A percentile compares a stretch with the other conserved stretches of the same genome.
phyloP scores from a whole-genome alignment of 148 eudicot species.

The Vaccinium myrtillus region DNA sequence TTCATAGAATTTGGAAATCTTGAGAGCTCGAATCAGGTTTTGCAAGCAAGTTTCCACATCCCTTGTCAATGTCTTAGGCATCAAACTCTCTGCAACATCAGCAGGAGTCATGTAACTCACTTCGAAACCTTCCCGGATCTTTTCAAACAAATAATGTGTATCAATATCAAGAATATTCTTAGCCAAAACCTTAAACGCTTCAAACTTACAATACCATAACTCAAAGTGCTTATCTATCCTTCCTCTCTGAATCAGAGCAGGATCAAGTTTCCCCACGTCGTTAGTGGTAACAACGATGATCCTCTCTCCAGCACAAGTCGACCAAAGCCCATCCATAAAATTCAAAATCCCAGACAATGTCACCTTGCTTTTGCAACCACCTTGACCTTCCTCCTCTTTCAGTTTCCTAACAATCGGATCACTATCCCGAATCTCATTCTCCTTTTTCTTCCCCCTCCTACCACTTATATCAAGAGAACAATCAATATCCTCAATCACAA shows the following conservation, averaged over 20 bases:
- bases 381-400: conserved; percentile 9
- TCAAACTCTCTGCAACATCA: conserved; percentile 43
- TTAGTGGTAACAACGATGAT: conserved; percentile 44
- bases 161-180: conserved; percentile 36
- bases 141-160: conserved; percentile 29
- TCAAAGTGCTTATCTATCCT: conserved; percentile 49
- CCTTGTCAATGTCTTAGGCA: conserved; percentile 30
- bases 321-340: conserved; percentile 51
- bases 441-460: conserved; percentile 26
- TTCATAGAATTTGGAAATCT: conserved; percentile 16
- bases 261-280: conserved; percentile 40
- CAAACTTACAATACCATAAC: conserved; percentile 36
- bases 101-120: conserved; percentile 36
- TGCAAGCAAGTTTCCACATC: conserved; percentile 29
- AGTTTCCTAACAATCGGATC: not conserved
- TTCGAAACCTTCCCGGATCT: conserved; percentile 20
- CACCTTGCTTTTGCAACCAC: conserved; percentile 19
- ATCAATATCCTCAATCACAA: conserved; percentile 56
- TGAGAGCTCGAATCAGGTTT: conserved; percentile 24
- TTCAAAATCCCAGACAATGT: conserved; percentile 51
- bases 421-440: not conserved
- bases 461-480: conserved; percentile 41
- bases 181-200: conserved; percentile 43
- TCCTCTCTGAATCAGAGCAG: conserved; percentile 41
- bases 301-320: conserved; percentile 41